phyloP scores from a whole-genome alignment of 495 filamentous ascomycete species.

The Penicillium dipodomyicola region DNA sequence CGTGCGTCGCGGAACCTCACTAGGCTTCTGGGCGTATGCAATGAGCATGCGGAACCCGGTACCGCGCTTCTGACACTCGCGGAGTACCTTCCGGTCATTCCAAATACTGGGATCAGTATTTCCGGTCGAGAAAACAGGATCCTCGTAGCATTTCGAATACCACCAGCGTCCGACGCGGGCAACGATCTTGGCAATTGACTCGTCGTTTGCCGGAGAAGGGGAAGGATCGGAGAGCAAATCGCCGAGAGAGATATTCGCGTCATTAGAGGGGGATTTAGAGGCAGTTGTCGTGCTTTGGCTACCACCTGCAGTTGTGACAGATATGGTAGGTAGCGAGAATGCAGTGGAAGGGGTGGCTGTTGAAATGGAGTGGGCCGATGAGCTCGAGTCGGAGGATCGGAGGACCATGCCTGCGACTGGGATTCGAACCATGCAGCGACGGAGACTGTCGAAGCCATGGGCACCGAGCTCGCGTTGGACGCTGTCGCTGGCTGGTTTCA shows the following conservation, averaged over 20 bases:
- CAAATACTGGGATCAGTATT: constrained; percentile 67
- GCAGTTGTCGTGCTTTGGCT: constrained; percentile 21
- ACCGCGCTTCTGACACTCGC: constrained; percentile 80
- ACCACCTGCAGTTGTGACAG: constrained; percentile 23
- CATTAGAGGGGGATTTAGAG: constrained; percentile 39
- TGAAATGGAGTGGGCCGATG: constrained; percentile 32
- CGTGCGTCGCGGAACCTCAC: constrained; percentile 54
- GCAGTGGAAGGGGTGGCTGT: constrained; percentile 29
- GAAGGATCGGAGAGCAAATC: constrained; percentile 66
- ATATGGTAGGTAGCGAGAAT: constrained; percentile 28
- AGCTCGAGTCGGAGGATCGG: constrained; percentile 38
- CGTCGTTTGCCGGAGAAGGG: constrained; percentile 59
- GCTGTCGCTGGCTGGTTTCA: constrained; percentile 75
- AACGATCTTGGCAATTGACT: constrained; percentile 86
- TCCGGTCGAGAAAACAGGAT: constrained; percentile 50
- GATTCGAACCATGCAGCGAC: constrained; percentile 83
- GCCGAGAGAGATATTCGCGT: constrained; percentile 58
- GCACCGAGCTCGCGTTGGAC: constrained; percentile 72
- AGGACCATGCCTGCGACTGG: constrained; percentile 75
- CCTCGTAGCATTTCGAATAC: constrained; percentile 92
- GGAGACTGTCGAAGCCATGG: constrained; percentile 79
- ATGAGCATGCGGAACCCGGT: constrained; percentile 89
- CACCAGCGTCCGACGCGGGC: constrained; percentile 92
- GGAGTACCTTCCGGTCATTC: constrained; percentile 69
- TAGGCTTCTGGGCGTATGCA: constrained; percentile 84